phyloP scores from a whole-genome alignment of 805 yeast species.

The Kodamaea jinghongensis region DNA sequence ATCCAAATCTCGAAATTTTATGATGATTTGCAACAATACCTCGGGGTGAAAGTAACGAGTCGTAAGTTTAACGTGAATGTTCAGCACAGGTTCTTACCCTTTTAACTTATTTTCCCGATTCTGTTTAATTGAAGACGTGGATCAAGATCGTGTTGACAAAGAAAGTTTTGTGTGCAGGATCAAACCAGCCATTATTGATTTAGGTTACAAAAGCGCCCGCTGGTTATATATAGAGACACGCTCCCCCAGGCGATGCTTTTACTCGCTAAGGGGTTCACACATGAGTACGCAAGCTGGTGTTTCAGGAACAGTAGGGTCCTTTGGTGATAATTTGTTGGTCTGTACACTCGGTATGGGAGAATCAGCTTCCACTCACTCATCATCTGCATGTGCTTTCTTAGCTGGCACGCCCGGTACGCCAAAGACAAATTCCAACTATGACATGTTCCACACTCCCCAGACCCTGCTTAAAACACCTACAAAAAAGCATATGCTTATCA shows the following conservation, averaged over 20 bases:
- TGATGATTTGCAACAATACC: slow-evolving; percentile 17
- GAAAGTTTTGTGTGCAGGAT: too few relatives aligned
- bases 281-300: not conserved
- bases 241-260: too few relatives aligned
- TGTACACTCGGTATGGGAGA: too few relatives aligned
- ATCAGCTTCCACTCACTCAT: too few relatives aligned
- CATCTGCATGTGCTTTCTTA: too few relatives aligned
- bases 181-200: too few relatives aligned
- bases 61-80: slow-evolving; percentile 27
- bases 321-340: too few relatives aligned
- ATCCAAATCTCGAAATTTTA: slow-evolving; percentile 22
- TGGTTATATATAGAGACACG: too few relatives aligned
- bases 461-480: too few relatives aligned
- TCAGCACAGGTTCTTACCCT: slow-evolving; percentile 18
- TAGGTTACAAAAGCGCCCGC: too few relatives aligned
- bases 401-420: slow-evolving; percentile 10
- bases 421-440: slow-evolving; percentile 1
- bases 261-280: not conserved
- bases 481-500: not conserved
- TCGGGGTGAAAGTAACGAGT: slow-evolving; percentile 19
- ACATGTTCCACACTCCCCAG: not conserved
- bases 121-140: too few relatives aligned
- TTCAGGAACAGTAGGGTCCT: not conserved
- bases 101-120: not conserved
- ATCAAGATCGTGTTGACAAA: too few relatives aligned